These are phyloP conservation scores for Fraxinus pennsylvanica DNA, from an alignment of 257 asterid species.

Conservation along the genomic window DNA sequence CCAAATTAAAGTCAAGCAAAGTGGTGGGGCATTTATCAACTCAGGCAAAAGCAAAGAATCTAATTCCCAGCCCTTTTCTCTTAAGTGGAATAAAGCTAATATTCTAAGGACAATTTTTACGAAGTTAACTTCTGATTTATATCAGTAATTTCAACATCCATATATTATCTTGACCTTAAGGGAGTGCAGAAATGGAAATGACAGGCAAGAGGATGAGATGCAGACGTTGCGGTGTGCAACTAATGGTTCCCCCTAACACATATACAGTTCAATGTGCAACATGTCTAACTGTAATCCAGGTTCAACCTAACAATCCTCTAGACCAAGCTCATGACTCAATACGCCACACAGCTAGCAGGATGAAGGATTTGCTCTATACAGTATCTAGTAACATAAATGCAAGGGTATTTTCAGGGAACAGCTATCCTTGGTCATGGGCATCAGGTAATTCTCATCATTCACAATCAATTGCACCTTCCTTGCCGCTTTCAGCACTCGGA, in stretches of 20 bases:
- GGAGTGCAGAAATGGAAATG: constrained; percentile 33
- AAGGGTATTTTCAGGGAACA: constrained; percentile 20
- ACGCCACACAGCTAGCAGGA: constrained; percentile 24
- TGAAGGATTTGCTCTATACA: constrained; percentile 25
- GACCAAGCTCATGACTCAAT: constrained; percentile 31
- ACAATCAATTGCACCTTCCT: constrained; percentile 20
- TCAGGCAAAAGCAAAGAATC: constrained; percentile 28
- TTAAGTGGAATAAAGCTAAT: constrained; percentile 19
- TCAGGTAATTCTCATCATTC: constrained; percentile 20
- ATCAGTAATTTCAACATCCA: constrained; percentile 3
- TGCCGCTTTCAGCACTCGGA: constrained; percentile 39
- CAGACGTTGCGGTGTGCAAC: constrained; percentile 31
- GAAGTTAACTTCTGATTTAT: constrained; percentile 1
- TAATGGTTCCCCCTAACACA: constrained; percentile 31
- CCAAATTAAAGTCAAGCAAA: constrained; percentile 9
- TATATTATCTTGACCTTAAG: constrained; percentile 2
- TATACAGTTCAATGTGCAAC: constrained; percentile 28
- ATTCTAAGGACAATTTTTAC: constrained; percentile 20
- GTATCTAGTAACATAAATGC: constrained; percentile 31
- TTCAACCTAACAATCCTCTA: constrained; percentile 25
- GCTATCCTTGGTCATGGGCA: constrained; percentile 15
- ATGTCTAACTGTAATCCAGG: constrained; percentile 25
- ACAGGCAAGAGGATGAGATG: constrained; percentile 26
- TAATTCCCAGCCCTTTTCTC: constrained; percentile 27
- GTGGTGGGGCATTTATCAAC: constrained; percentile 24